Evolutionary conservation across 2,329 filamentous ascomycete species (phyloP), one percentile per base, ranked within the genome.

Genomic region (Botrytis fragariae): DNA sequence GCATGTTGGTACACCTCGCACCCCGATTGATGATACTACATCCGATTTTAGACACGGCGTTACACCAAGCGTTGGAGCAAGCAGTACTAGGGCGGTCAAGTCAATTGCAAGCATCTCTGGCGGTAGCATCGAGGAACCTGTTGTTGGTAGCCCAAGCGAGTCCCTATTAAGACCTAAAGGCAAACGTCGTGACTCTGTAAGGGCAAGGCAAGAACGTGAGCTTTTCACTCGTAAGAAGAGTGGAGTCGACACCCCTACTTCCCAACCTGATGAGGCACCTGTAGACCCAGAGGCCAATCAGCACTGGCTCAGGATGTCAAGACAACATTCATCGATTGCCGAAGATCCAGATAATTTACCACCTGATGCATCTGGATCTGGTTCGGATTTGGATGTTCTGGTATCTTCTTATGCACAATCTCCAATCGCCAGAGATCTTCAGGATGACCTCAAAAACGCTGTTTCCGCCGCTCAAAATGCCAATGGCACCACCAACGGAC

Each of bases 51-150:
- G 91, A 48, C 89, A 91, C 72, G 88, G 87, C 25, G 91, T 93
- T 76, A 88, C 86, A 4, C 84, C 88, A 2, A 92, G 90, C 76
- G 90, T 93, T 32, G 91, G 93, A 3, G 93, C 94, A 32, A 97
- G 94, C 84, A 97, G 94, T 80, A 93, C 94, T 16, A 89, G 92
- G 74, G 94, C 93, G 12, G 91, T 97, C 76, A 98, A 98, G 83
- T 97, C 95, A 0, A 92, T 97, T 76, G 91, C 93, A 1, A 98
- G 95, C 81, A 86, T 93, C 51, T 95, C 93, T 72, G 93, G 91
- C 48, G 88, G 87, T 48, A 97, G 92, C 81, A 86, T 91, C 5
- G 92, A 90, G 37, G 91, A 92, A 45, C 84, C 84, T 35, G 79
- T 81, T 16, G 80, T 83, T 62, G 91, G 91, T 39, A 92, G 87